These are phyloP conservation scores for Ceriops decandra DNA, from an alignment of 345 rosid species.

Conservation along the genomic window DNA sequence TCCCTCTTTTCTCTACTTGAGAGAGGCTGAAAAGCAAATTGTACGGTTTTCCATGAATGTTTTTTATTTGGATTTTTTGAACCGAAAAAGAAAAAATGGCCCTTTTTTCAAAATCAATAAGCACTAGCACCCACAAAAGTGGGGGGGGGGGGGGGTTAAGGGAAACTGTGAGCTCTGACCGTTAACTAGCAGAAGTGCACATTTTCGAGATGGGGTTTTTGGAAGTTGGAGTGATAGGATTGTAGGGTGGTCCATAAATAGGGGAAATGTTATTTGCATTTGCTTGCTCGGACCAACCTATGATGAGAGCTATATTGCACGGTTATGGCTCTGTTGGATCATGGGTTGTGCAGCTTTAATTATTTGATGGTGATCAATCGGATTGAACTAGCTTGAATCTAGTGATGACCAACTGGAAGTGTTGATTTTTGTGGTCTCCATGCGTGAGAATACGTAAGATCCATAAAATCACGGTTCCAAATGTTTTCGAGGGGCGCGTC, in stretches of 20 bases:
- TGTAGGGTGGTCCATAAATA: slow-evolving; percentile 13
- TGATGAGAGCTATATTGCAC: neutral
- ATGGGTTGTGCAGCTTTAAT: neutral
- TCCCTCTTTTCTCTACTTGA: neutral
- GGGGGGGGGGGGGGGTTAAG: slow-evolving; percentile 41
- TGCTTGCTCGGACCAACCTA: slow-evolving; percentile 17
- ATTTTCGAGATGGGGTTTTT: slow-evolving; percentile 12
- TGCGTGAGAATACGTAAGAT: too few relatives aligned
- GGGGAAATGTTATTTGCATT: too few relatives aligned
- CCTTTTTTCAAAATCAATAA: neutral
- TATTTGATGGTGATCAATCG: neutral
- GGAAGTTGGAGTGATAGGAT: slow-evolving; percentile 18
- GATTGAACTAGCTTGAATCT: neutral
- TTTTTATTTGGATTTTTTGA: too few relatives aligned
- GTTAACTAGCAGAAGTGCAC: neutral
- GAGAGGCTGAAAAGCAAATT: neutral
- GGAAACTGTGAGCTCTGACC: slow-evolving; percentile 17
- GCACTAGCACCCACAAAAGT: slow-evolving; percentile 33
- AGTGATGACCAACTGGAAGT: too few relatives aligned
- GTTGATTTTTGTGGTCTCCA: too few relatives aligned
- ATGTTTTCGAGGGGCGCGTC: too few relatives aligned
- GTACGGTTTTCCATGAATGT: neutral
- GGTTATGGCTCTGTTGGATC: neutral
- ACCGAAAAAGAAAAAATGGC: neutral
- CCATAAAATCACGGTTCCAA: too few relatives aligned